These are phyloP conservation scores for Exserohilum rostratum DNA, from an alignment of 2,329 filamentous ascomycete genomes.

Conservation along the genomic window DNA sequence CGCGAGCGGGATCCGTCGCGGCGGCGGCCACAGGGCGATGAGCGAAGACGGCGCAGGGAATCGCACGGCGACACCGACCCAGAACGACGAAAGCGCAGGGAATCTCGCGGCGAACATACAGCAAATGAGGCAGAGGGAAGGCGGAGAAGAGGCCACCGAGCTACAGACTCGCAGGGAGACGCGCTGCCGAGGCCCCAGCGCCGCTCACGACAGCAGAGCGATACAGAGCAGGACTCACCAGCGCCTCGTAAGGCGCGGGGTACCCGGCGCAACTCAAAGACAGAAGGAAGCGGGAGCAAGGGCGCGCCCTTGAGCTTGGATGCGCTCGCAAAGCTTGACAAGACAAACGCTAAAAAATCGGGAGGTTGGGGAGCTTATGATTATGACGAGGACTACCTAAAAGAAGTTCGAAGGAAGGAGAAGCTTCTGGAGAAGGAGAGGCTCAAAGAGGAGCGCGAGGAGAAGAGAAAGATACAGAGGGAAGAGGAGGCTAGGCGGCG, in stretches of 20 bases:
- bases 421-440: slow-evolving; percentile 43
- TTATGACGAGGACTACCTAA: slow-evolving; percentile 48
- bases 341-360: slow-evolving; percentile 62
- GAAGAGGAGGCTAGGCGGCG: slow-evolving; percentile 38
- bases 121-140: slow-evolving; percentile 37
- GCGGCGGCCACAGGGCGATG: slow-evolving; percentile 33
- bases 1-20: slow-evolving; percentile 29
- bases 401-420: slow-evolving; percentile 46
- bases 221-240: slow-evolving; percentile 39
- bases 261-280: slow-evolving; percentile 29
- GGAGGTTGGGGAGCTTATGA: slow-evolving; percentile 51
- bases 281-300: slow-evolving; percentile 35
- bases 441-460: slow-evolving; percentile 37
- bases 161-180: slow-evolving; percentile 49
- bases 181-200: slow-evolving; percentile 37
- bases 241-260: slow-evolving; percentile 27
- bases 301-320: slow-evolving; percentile 56
- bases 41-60: slow-evolving; percentile 37
- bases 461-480: slow-evolving; percentile 51
- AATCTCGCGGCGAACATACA: slow-evolving; percentile 24
- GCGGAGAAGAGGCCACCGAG: slow-evolving; percentile 44
- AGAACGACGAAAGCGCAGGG: slow-evolving; percentile 26
- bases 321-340: slow-evolving; percentile 70
- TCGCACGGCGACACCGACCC: slow-evolving; percentile 34
- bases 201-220: slow-evolving; percentile 33